Evolutionary conservation across 495 filamentous ascomycete genomes (phyloP).

Genomic region (Penicillium steckii): DNA sequence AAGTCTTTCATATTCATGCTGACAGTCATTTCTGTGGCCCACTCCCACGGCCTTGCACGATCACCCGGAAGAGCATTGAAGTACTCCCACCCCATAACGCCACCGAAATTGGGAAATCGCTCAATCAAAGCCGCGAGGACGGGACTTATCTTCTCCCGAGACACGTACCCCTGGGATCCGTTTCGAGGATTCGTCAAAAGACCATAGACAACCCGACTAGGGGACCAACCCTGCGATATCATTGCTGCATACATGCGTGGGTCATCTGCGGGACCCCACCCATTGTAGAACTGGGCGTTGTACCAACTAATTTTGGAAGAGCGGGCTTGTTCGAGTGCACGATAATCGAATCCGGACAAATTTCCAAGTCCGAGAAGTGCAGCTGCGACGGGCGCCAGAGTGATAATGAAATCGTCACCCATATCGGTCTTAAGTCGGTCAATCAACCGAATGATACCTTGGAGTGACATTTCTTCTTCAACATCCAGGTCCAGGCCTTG

Average conservation of each 20-base stretch:
- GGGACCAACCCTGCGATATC: conserved; percentile 60
- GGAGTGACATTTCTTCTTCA: conserved; percentile 72
- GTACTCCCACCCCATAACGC: conserved; percentile 87
- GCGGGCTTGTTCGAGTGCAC: conserved; percentile 59
- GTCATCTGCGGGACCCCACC: conserved; percentile 65
- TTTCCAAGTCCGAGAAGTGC: conserved; percentile 61
- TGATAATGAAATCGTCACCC: conserved; percentile 68
- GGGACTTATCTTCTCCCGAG: conserved; percentile 43
- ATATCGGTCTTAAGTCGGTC: conserved; percentile 70
- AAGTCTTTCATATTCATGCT: conserved; percentile 49
- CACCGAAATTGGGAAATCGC: conserved; percentile 65
- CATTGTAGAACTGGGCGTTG: conserved; percentile 83
- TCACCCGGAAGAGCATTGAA: conserved; percentile 67
- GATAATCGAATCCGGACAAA: conserved; percentile 75
- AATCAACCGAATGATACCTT: conserved; percentile 69
- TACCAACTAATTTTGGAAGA: conserved; percentile 73
- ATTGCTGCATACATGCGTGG: conserved; percentile 63
- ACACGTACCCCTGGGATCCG: conserved; percentile 59
- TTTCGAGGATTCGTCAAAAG: conserved; percentile 69
- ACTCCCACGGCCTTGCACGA: conserved; percentile 62
- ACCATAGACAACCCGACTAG: conserved; percentile 67
- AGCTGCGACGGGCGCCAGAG: conserved; percentile 74
- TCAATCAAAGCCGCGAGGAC: conserved; percentile 46
- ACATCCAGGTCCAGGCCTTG: conserved; percentile 83
- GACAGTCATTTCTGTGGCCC: conserved; percentile 60